Evolutionary conservation across 1,284 basidiomycete genomes (phyloP).

Genomic region (Ustilago nuda): DNA sequence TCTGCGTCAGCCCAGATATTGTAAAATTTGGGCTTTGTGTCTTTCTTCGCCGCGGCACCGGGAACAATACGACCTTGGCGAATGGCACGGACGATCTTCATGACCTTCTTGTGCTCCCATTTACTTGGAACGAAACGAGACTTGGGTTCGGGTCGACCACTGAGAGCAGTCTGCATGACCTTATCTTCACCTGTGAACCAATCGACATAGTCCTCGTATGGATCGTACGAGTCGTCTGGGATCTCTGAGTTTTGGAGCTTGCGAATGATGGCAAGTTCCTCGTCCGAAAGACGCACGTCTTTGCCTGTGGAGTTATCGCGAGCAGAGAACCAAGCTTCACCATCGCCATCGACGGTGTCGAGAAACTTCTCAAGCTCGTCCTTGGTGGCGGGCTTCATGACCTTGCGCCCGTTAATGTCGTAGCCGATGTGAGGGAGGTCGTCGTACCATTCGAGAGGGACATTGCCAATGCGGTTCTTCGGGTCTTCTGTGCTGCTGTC

Average conservation of each 20-base stretch:
- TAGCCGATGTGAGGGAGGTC: slow-evolving; percentile 99
- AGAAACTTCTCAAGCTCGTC: slow-evolving; percentile 99
- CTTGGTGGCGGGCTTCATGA: slow-evolving; percentile 91
- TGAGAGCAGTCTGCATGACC: slow-evolving; percentile 92
- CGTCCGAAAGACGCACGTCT: slow-evolving; percentile 86
- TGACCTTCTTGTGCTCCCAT: slow-evolving; percentile 99
- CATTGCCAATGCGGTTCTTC: slow-evolving; percentile 91
- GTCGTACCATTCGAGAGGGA: slow-evolving; percentile 99
- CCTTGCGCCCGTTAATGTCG: slow-evolving; percentile 91
- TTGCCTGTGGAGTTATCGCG: slow-evolving; percentile 89
- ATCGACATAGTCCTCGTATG: slow-evolving; percentile 91
- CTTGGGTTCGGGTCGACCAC: slow-evolving; percentile 92
- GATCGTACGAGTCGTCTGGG: slow-evolving; percentile 82
- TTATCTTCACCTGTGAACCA: slow-evolving; percentile 98
- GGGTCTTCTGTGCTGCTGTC: slow-evolving; percentile 96
- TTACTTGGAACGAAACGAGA: slow-evolving; percentile 96
- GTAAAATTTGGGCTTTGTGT: slow-evolving; percentile 83
- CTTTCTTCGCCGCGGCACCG: slow-evolving; percentile 77
- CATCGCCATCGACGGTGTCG: slow-evolving; percentile 86
- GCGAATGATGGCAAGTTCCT: slow-evolving; percentile 95
- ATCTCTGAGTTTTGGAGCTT: slow-evolving; percentile 89
- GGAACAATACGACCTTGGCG: slow-evolving; percentile 92
- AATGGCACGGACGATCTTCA: slow-evolving; percentile 99
- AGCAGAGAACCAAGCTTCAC: slow-evolving; percentile 90
- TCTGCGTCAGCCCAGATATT: slow-evolving; percentile 83